Evolutionary conservation across 345 rosid species (phyloP).

Genomic region (Reutealis trisperma): DNA sequence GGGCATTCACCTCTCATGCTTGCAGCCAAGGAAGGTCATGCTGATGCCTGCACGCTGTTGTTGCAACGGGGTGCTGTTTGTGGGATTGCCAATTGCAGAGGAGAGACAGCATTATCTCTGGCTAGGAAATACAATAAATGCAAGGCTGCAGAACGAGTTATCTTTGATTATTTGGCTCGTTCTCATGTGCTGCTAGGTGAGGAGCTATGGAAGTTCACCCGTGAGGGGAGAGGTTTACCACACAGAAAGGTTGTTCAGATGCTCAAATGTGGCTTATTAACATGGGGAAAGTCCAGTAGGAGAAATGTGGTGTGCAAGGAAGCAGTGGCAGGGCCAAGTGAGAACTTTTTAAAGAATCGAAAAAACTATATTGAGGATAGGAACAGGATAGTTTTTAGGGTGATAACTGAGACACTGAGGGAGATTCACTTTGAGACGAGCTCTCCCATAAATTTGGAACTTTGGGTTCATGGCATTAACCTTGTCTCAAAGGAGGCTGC

Average conservation of each 20-base stretch:
- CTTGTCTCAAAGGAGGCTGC: constrained; percentile 29
- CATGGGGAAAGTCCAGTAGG: constrained; percentile 34
- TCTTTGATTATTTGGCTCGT: constrained; percentile 32
- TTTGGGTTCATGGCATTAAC: constrained; percentile 35
- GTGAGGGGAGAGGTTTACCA: constrained; percentile 33
- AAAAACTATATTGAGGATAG: constrained; percentile 8
- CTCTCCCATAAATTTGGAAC: constrained; percentile 16
- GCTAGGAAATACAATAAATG: constrained; percentile 31
- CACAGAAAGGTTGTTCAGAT: constrained; percentile 31
- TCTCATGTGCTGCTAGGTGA: constrained; percentile 35
- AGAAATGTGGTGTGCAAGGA: constrained; percentile 38
- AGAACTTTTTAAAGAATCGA: constrained; percentile 27
- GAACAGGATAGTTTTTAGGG: constrained; percentile 22
- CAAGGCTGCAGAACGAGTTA: constrained; percentile 32
- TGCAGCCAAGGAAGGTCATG: constrained; percentile 36
- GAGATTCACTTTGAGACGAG: constrained; percentile 38
- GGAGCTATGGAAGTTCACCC: constrained; percentile 37
- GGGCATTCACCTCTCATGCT: constrained; percentile 37
- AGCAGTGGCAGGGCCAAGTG: constrained; percentile 32
- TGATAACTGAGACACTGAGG: constrained; percentile 30
- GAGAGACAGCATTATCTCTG: constrained; percentile 29
- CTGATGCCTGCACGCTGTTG: constrained; percentile 35
- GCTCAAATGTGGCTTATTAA: constrained; percentile 30
- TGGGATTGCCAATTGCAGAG: constrained; percentile 15
- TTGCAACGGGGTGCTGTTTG: constrained; percentile 32